Base-by-base conservation (phyloP, 2,329 filamentous ascomycete species). In the Colletotrichum destructivum region DNA sequence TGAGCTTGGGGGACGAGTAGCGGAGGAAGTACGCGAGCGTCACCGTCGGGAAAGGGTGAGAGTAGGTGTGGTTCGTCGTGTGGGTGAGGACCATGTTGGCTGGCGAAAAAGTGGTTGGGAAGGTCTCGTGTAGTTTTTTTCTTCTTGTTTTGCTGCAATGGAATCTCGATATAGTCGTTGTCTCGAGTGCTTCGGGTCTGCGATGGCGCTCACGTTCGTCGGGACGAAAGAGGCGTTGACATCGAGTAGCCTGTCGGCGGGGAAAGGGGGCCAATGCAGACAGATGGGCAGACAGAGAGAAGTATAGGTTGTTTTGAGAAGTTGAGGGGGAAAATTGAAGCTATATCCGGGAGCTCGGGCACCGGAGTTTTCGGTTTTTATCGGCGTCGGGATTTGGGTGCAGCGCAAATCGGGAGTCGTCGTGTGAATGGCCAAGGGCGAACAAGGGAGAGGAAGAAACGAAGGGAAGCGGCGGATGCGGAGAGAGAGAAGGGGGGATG, bases 1-100 rank as follows among this genome's bases (percentile, higher is more conserved):
- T 96, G 75, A 89, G 84, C 75, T 89, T 85, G 40, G 88, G 88
- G 6, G 88, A 90, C 71, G 93, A 94, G 83, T 96, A 96, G 75
- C 94, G 93, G 61, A 96, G 91, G 84, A 96, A 96, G 88, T 94
- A 96, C 84, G 94, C 94, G 81, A 96, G 91, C 60, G 93, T 94
- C 73, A 96, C 94, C 80, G 93, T 93, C 73, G 93, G 91, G 84
- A 96, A 96, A 60, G 93, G 92, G 82, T 96, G 94, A 75, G 91
- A 88, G 87, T 95, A 95, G 78, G 88, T 89, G 81, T 93, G 92
- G 82, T 88, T 90, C 77, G 89, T 91, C 65, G 88, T 89, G 81
- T 90, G 89, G 8, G 87, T 89, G 82, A 91, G 88, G 74, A 91
- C 89, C 89, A 91, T 91, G 67, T 79, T 87, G 78, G 74, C 79